Conservation (phyloP, 2,329 filamentous ascomycete species). For the Chaetomium sp. region DNA sequence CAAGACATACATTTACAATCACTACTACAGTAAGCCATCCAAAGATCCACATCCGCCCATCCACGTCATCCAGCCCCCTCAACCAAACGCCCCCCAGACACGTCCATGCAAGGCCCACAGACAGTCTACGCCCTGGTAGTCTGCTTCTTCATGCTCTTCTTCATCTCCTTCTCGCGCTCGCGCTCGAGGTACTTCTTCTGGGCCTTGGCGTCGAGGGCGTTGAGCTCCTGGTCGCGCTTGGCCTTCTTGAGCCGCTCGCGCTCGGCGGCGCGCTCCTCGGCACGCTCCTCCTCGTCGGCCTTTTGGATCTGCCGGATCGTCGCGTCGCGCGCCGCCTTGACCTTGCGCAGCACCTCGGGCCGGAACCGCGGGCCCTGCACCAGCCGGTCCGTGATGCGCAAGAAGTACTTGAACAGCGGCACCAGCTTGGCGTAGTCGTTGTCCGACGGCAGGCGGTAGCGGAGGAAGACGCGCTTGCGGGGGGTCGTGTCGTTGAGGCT, state of each 20-base stretch:
- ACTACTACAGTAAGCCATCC: not conserved
- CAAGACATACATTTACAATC: slow-evolving; percentile 1
- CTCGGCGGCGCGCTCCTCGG: slow-evolving; percentile 72
- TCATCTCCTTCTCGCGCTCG: slow-evolving; percentile 73
- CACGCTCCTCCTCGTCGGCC: slow-evolving; percentile 76
- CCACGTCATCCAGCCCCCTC: not conserved
- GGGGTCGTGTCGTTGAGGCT: slow-evolving; percentile 82
- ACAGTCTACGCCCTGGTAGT: slow-evolving; percentile 51
- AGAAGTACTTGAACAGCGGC: slow-evolving; percentile 77
- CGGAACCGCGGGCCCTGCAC: slow-evolving; percentile 81
- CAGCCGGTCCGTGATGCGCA: slow-evolving; percentile 82
- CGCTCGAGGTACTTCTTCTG: slow-evolving; percentile 84
- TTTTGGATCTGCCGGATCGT: slow-evolving; percentile 77
- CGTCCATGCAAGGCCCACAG: no score
- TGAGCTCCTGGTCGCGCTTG: slow-evolving; percentile 83
- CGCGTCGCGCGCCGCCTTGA: slow-evolving; percentile 77
- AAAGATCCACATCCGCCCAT: not conserved
- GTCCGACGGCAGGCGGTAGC: slow-evolving; percentile 67
- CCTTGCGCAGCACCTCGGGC: slow-evolving; percentile 83
- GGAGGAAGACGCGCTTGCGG: slow-evolving; percentile 84
- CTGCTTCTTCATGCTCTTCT: slow-evolving; percentile 57
- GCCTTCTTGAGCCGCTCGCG: slow-evolving; percentile 79
- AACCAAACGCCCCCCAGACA: not conserved
- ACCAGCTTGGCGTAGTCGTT: slow-evolving; percentile 67
- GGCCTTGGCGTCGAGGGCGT: slow-evolving; percentile 74